Conservation (phyloP, 345 rosid species). For the Salix arbutifolia region DNA sequence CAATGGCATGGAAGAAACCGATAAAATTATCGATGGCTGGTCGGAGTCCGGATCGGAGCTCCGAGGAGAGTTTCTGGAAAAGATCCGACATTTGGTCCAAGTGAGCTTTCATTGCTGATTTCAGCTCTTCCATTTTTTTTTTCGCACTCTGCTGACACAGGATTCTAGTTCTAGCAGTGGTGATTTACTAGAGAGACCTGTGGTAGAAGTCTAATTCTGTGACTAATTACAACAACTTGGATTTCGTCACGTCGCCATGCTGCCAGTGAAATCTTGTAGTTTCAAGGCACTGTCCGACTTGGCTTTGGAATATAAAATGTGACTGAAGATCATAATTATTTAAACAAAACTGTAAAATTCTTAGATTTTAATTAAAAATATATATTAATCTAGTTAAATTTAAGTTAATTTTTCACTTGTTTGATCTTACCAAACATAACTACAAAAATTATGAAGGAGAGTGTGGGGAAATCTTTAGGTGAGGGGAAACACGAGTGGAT, state of each 20-base stretch:
- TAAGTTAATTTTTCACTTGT: no score
- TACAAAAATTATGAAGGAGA: no score
- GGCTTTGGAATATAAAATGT: not conserved
- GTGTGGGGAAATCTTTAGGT: no score
- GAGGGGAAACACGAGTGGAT: no score
- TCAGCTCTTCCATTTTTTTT: constrained; percentile 59
- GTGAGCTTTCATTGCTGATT: constrained; percentile 66
- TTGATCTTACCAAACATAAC: no score
- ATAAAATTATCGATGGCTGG: constrained; percentile 77
- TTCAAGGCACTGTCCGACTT: not conserved
- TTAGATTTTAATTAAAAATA: no score
- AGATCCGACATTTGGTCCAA: constrained; percentile 85
- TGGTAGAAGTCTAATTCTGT: no score
- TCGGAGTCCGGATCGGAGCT: constrained; percentile 65
- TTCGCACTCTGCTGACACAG: not conserved
- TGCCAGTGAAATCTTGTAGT: not conserved
- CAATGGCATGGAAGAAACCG: constrained; percentile 84
- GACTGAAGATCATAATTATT: no score
- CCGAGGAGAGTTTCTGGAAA: constrained; percentile 69
- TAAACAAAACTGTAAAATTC: no score
- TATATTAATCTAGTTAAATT: no score
- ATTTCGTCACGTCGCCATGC: not conserved
- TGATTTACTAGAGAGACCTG: not conserved
- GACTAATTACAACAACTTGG: not conserved
- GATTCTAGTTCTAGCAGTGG: not conserved